These are phyloP conservation scores for Termitomyces bulborhizus DNA, from an alignment of 768 basidiomycete genomes.

Conservation along the genomic window DNA sequence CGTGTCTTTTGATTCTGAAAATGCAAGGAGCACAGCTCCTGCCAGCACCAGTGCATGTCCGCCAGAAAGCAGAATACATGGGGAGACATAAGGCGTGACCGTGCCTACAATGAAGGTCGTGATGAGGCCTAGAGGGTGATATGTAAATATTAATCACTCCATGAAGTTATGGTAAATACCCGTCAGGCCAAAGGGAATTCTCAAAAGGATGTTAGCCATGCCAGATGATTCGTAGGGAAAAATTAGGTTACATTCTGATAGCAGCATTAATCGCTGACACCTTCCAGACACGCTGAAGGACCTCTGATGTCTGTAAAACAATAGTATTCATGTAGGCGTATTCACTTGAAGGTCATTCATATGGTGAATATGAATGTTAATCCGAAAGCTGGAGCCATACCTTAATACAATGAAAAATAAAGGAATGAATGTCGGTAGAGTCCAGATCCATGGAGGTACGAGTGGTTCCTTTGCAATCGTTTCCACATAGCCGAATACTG, in stretches of 20 bases:
- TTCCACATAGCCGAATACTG: conserved; percentile 27
- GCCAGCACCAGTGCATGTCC: conserved; percentile 30
- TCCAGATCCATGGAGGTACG: conserved; percentile 35
- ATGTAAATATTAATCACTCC: too few species aligned
- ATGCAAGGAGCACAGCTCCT: conserved; percentile 31
- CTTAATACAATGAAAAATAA: conserved; percentile 20
- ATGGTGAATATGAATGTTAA: background rate
- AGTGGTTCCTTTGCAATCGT: conserved; percentile 13
- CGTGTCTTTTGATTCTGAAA: conserved; percentile 27
- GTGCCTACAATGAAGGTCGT: conserved; percentile 30
- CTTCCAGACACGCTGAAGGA: conserved; percentile 36
- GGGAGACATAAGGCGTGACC: conserved; percentile 25
- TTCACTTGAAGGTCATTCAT: conserved; percentile 21
- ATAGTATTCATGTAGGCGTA: conserved; percentile 34
- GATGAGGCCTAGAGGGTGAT: conserved; percentile 17
- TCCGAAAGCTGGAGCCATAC: background rate
- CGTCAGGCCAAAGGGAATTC: conserved; percentile 34
- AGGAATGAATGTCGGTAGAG: conserved; percentile 31
- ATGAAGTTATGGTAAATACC: background rate
- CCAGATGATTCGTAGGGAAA: background rate
- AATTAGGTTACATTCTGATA: conserved; percentile 22
- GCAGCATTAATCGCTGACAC: conserved; percentile 25
- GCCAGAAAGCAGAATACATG: conserved; percentile 35
- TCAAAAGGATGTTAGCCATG: background rate
- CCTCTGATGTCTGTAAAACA: conserved; percentile 26